A percentile compares a stretch with the other conserved stretches of the same genome.
These are phyloP conservation scores for Lyophyllum decastes DNA, from an alignment of 768 basidiomycete species.

Conservation along the genomic window DNA sequence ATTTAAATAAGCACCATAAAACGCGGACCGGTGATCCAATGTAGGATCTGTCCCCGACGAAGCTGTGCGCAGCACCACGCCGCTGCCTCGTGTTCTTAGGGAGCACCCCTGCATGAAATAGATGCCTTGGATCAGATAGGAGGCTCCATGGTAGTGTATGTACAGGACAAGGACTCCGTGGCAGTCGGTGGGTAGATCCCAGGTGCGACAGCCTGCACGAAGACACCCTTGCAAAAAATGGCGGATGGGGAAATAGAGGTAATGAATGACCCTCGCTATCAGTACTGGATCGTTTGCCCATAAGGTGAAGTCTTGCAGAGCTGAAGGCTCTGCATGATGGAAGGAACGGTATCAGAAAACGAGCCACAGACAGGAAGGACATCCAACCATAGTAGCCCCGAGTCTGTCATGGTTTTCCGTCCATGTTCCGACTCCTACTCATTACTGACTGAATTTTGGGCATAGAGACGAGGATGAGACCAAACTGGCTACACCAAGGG, in stretches of 20 bases:
- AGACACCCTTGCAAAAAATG: no score
- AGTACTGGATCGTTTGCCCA: no score
- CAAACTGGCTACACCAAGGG: no score
- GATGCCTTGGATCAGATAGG: no score
- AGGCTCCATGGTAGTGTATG: no score
- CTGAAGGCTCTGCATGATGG: neutral
- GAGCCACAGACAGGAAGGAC: neutral
- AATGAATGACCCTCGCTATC: no score
- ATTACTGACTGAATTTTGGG: no score
- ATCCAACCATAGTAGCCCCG: neutral
- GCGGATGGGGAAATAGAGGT: no score
- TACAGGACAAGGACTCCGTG: neutral
- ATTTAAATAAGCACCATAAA: neutral
- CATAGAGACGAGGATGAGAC: no score
- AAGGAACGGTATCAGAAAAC: neutral
- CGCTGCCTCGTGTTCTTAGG: conserved; percentile 1
- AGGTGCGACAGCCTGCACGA: no score
- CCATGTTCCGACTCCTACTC: neutral
- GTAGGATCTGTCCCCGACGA: neutral
- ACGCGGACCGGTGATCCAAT: neutral
- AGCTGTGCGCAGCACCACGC: conserved; percentile 3
- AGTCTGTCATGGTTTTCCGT: neutral
- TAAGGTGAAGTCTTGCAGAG: neutral
- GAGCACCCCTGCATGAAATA: neutral
- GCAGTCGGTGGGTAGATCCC: neutral